phyloP scores from a whole-genome alignment of 345 rosid species.

The Brassica rapa region DNA sequence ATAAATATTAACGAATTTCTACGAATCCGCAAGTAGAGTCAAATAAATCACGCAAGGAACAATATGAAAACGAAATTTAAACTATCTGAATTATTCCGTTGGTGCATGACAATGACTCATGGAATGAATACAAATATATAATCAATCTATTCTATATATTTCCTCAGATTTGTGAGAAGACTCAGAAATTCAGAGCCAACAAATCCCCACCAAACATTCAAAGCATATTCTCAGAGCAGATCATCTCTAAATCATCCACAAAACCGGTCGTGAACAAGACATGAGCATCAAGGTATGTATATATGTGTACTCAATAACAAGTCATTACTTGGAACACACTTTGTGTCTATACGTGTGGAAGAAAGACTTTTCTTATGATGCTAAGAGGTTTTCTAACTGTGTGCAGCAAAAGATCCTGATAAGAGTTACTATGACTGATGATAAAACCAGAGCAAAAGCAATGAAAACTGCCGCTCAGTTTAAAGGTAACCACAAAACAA shows the following conservation, averaged over 20 bases:
- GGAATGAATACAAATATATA: neutral
- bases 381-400: neutral
- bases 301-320: neutral
- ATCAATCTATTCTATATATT: neutral
- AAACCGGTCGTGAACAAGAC: conserved; percentile 13
- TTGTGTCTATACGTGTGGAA: neutral
- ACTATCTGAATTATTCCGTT: conserved; percentile 26
- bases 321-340: neutral
- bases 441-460: conserved; percentile 40
- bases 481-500: conserved; percentile 26
- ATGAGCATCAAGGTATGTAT: conserved; percentile 38
- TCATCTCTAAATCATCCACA: neutral
- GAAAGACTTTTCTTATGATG: neutral
- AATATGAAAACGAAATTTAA: conserved; percentile 27
- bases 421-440: conserved; percentile 37
- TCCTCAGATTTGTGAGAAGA: conserved; percentile 6
- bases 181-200: neutral
- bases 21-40: neutral
- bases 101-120: conserved; percentile 17
- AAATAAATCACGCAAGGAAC: conserved; percentile 8
- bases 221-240: neutral
- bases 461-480: conserved; percentile 19
- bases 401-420: conserved; percentile 44
- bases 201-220: neutral
- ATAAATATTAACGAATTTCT: neutral